Percentiles rank a stretch among this genome's conserved stretches.
Conservation (phyloP, 805 yeast species). For the Priceomyces melissophilus region DNA sequence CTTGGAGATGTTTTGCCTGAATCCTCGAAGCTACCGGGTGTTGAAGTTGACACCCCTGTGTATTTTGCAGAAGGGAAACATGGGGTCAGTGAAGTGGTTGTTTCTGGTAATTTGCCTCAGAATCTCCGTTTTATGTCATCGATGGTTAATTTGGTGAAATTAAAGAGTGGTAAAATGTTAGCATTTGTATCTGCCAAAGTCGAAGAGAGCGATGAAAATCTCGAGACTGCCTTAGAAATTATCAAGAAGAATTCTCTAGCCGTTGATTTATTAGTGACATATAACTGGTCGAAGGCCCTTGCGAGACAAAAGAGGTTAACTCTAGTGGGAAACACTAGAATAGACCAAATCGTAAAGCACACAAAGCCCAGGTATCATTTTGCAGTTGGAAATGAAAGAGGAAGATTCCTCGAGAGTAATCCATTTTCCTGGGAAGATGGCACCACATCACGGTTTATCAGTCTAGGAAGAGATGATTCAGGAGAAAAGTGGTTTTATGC, state of each 20-base stretch:
- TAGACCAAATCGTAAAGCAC: slow-evolving; percentile 45
- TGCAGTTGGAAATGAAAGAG: slow-evolving; percentile 47
- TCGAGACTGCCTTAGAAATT: slow-evolving; percentile 9
- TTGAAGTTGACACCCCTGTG: slow-evolving; percentile 17
- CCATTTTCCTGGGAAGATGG: slow-evolving; percentile 57
- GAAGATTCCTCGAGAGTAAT: slow-evolving; percentile 49
- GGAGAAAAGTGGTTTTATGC: slow-evolving; percentile 73
- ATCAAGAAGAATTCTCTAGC: background rate
- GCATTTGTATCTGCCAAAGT: slow-evolving; percentile 39
- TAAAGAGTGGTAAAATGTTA: slow-evolving; percentile 44
- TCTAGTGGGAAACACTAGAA: slow-evolving; percentile 38
- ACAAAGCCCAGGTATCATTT: slow-evolving; percentile 67
- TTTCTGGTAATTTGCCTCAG: slow-evolving; percentile 21
- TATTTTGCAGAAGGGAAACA: slow-evolving; percentile 22
- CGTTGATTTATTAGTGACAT: slow-evolving; percentile 55
- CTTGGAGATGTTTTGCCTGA: slow-evolving; percentile 43
- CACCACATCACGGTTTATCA: slow-evolving; percentile 57
- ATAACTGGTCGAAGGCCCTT: slow-evolving; percentile 57
- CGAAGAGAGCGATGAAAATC: slow-evolving; percentile 6
- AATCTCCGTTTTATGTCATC: slow-evolving; percentile 28
- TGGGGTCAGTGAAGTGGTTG: slow-evolving; percentile 14
- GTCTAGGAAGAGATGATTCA: slow-evolving; percentile 57
- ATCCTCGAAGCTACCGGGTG: slow-evolving; percentile 15
- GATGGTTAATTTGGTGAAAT: slow-evolving; percentile 33
- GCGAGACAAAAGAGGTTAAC: slow-evolving; percentile 42